Conservation (phyloP, 192 early-diverging fungal genomes). For the Polychytrium aggregatum region DNA sequence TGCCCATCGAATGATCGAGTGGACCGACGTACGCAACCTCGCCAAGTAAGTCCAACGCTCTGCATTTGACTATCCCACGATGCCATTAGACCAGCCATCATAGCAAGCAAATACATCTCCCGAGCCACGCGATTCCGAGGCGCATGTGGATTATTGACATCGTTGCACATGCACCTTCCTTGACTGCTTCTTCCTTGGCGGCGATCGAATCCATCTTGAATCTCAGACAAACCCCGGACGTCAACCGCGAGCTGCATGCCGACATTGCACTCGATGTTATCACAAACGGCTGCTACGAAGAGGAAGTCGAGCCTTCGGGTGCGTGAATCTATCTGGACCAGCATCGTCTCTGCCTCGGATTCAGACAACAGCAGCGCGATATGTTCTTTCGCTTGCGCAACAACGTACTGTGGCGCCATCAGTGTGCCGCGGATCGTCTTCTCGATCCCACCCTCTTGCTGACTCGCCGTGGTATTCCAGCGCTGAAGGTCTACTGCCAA, state of each 20-base stretch:
- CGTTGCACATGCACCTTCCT: background rate
- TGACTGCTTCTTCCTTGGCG: background rate
- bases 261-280: conserved; percentile 55
- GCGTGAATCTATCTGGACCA: too few relatives aligned
- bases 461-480: conserved; percentile 13
- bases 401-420: too few relatives aligned
- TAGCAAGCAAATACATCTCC: background rate
- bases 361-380: too few relatives aligned
- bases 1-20: conserved; percentile 62
- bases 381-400: too few relatives aligned
- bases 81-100: background rate
- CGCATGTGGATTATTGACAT: background rate
- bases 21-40: conserved; percentile 62
- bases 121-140: background rate
- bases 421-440: conserved; percentile 16
- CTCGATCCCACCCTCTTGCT: background rate
- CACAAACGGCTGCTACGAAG: conserved; percentile 34
- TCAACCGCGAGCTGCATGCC: conserved; percentile 39
- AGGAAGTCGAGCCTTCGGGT: too few relatives aligned
- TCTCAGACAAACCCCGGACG: background rate
- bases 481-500: conserved; percentile 52
- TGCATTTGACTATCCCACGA: too few relatives aligned
- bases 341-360: too few relatives aligned
- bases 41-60: conserved; percentile 47
- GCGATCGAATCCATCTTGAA: conserved; percentile 1